Conservation (phyloP, 2,329 filamentous ascomycete species). For the Sarocladium kiliense region DNA sequence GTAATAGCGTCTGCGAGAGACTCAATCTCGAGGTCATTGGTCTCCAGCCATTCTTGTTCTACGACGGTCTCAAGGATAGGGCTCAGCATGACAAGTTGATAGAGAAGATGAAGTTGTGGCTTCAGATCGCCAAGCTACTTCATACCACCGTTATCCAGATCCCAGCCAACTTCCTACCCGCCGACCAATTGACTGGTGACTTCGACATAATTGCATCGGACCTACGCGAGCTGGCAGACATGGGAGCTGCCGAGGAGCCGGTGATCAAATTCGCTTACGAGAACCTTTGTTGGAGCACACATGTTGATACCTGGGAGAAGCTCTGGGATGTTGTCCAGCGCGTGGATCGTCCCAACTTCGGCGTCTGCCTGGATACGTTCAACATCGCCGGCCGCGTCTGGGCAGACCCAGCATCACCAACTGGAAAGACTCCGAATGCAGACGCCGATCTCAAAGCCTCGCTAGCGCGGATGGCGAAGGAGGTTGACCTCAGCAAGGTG, state of each 20-base stretch:
- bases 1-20: conserved; percentile 40
- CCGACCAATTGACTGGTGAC: conserved; percentile 36
- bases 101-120: conserved; percentile 62
- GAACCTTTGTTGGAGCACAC: conserved; percentile 64
- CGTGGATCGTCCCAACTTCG: conserved; percentile 66
- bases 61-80: conserved; percentile 65
- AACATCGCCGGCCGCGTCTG: conserved; percentile 67
- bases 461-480: conserved; percentile 44
- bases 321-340: conserved; percentile 60
- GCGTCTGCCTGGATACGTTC: conserved; percentile 71
- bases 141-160: conserved; percentile 67
- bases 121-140: conserved; percentile 58
- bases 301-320: conserved; percentile 63
- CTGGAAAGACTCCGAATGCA: conserved; percentile 46
- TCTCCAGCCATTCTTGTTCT: conserved; percentile 70
- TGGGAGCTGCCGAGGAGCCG: conserved; percentile 51
- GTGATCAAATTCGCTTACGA: conserved; percentile 67
- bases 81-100: conserved; percentile 54
- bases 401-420: conserved; percentile 54
- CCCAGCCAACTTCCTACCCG: conserved; percentile 61
- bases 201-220: conserved; percentile 56
- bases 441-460: conserved; percentile 44
- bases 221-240: conserved; percentile 57
- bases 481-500: conserved; percentile 57
- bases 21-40: conserved; percentile 54